Evolutionary conservation across 306 rosid genomes (phyloP).

Genomic region (Notholithocarpus densiflorus): DNA sequence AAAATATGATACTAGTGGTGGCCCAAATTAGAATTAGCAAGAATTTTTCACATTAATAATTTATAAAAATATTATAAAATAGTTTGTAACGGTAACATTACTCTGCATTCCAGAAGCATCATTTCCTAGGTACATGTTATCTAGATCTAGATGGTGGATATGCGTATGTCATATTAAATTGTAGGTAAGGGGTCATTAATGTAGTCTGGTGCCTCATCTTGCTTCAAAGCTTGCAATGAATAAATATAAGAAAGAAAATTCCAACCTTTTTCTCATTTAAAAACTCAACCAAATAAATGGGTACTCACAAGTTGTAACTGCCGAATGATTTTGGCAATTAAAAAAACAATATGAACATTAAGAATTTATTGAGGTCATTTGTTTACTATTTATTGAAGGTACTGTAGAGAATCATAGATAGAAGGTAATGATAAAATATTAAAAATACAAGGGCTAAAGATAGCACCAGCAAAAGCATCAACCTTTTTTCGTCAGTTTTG

Average conservation of each 20-base stretch:
- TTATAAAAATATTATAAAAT: no score
- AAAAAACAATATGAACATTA: background rate
- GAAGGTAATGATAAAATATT: no score
- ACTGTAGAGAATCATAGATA: no score
- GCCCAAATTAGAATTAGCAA: fast-evolving
- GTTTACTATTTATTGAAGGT: no score
- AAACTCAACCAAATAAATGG: background rate
- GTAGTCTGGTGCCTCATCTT: background rate
- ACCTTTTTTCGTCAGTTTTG: no score
- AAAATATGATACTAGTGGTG: no score
- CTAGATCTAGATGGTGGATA: background rate
- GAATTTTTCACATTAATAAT: fast-evolving
- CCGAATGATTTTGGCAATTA: background rate
- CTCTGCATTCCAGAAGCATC: background rate
- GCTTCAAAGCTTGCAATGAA: background rate
- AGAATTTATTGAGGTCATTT: no score
- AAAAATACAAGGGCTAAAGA: no score
- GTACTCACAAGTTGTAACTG: background rate
- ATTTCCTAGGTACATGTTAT: background rate
- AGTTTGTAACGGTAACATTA: fast-evolving
- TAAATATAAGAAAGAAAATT: background rate
- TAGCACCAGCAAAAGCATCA: no score
- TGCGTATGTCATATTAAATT: background rate
- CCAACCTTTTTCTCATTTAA: background rate
- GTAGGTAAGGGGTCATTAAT: background rate